These are phyloP conservation scores for Leccinum pachyderme DNA, from an alignment of 1,284 basidiomycete genomes.

Conservation along the genomic window DNA sequence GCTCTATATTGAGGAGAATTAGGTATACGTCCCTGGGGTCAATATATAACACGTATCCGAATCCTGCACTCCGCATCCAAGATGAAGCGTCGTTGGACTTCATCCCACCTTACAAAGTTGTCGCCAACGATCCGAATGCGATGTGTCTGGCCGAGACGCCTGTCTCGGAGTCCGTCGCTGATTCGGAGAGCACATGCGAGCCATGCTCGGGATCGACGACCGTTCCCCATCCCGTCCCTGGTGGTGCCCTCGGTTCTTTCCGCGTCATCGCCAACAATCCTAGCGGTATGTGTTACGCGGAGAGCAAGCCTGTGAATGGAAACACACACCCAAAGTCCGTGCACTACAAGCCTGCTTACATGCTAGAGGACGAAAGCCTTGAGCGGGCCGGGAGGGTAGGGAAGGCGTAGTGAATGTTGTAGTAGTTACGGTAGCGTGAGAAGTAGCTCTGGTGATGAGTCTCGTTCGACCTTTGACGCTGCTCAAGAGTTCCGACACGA, in stretches of 20 bases:
- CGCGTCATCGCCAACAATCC: conserved; percentile 25
- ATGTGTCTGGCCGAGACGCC: conserved; percentile 15
- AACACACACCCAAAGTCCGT: conserved; percentile 9
- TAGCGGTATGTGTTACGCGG: conserved; percentile 16
- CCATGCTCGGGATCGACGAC: background rate
- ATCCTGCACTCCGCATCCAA: conserved; percentile 70
- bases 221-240: background rate
- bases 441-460: conserved; percentile 10
- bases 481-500: conserved; percentile 19
- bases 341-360: conserved; percentile 75
- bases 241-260: conserved; percentile 14
- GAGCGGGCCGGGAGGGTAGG: conserved; percentile 68
- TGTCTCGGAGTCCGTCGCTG: background rate
- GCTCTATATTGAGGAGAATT: background rate
- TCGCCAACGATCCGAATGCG: conserved; percentile 23
- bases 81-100: conserved; percentile 15
- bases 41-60: conserved; percentile 91
- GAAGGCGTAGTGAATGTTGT: conserved; percentile 7
- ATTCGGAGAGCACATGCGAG: conserved; percentile 27
- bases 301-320: conserved; percentile 8
- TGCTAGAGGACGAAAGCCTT: conserved; percentile 70
- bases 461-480: conserved; percentile 20
- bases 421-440: background rate
- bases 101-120: conserved; percentile 18
- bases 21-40: conserved; percentile 97